These are phyloP conservation scores for Apiospora aurea DNA, from an alignment of 2,329 filamentous ascomycete species.

Conservation along the genomic window DNA sequence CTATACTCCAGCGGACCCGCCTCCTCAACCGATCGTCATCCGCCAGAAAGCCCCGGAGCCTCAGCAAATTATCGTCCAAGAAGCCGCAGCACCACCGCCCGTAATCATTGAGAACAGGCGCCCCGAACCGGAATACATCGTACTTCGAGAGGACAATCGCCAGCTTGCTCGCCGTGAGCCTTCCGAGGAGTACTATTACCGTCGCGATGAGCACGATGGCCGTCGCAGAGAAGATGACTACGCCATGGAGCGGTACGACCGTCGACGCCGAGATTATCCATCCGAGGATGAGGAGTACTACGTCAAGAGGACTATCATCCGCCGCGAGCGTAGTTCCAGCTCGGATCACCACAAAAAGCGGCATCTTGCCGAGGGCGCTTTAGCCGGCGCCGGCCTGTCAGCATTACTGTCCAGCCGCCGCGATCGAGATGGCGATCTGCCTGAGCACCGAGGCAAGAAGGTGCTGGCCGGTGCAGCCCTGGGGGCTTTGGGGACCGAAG, in stretches of 20 bases:
- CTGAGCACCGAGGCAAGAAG: slow-evolving; percentile 62
- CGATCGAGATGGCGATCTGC: slow-evolving; percentile 56
- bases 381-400: slow-evolving; percentile 67
- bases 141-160: slow-evolving; percentile 50
- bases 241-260: slow-evolving; percentile 39
- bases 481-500: slow-evolving; percentile 68
- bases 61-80: slow-evolving; percentile 67
- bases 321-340: slow-evolving; percentile 58
- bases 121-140: slow-evolving; percentile 53
- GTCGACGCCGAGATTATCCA: slow-evolving; percentile 46
- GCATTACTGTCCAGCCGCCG: slow-evolving; percentile 65
- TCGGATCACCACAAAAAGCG: slow-evolving; percentile 61
- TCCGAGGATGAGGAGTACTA: slow-evolving; percentile 55
- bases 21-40: slow-evolving; percentile 61
- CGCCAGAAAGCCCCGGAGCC: slow-evolving; percentile 61
- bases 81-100: slow-evolving; percentile 60
- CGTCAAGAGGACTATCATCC: slow-evolving; percentile 54
- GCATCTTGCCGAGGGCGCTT: slow-evolving; percentile 68
- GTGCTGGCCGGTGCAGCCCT: slow-evolving; percentile 68
- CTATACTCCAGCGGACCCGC: slow-evolving; percentile 59
- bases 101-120: slow-evolving; percentile 52
- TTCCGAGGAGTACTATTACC: slow-evolving; percentile 60
- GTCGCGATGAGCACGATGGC: slow-evolving; percentile 41
- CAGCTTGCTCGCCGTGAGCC: slow-evolving; percentile 44
- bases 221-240: slow-evolving; percentile 43